Percentiles rank a stretch among this genome's conserved stretches.
phyloP scores from a whole-genome alignment of 306 rosid genomes.

The Fagus sylvatica region DNA sequence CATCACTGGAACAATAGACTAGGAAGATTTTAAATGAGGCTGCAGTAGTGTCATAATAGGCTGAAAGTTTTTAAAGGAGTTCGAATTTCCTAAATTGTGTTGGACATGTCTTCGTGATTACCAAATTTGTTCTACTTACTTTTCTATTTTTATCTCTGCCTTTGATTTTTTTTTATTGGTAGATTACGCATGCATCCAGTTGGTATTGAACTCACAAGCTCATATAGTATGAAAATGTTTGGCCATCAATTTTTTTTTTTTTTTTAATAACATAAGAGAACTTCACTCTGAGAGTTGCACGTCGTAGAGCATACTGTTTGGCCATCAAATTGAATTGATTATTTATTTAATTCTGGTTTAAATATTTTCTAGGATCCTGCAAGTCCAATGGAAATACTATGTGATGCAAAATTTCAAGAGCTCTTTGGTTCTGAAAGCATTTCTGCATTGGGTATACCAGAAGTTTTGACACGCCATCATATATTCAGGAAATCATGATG shows the following conservation, averaged over 20 bases:
- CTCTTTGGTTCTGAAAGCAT: conserved; percentile 81
- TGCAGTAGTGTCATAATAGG: background rate
- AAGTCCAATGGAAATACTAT: conserved; percentile 64
- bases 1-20: background rate
- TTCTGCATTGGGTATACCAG: conserved; percentile 71
- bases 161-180: background rate
- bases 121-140: background rate
- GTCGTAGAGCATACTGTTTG: background rate
- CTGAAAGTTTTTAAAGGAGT: background rate
- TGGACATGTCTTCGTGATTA: background rate
- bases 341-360: background rate
- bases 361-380: conserved; percentile 64
- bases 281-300: no score
- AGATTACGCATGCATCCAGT: background rate
- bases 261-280: no score
- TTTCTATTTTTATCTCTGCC: background rate
- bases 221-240: background rate
- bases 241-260: background rate
- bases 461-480: conserved; percentile 70
- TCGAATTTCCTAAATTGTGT: conserved; percentile 5
- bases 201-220: background rate
- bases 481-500: conserved; percentile 68
- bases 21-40: background rate
- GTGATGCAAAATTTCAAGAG: conserved; percentile 78
- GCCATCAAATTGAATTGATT: conserved; percentile 18